These are phyloP conservation scores for Clitocybe nebularis DNA, from an alignment of 1,284 basidiomycete genomes.

Conservation along the genomic window DNA sequence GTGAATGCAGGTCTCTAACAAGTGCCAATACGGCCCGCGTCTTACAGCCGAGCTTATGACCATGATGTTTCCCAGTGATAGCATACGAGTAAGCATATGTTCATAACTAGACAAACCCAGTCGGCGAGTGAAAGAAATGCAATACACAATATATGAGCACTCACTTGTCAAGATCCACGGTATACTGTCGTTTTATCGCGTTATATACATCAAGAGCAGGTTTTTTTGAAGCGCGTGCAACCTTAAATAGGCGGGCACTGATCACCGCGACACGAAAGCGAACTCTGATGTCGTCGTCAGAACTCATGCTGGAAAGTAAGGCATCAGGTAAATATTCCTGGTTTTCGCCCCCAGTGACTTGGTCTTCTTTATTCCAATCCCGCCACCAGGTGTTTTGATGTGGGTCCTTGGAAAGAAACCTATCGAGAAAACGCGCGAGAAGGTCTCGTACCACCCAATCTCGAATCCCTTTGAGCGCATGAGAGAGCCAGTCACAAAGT, in stretches of 20 bases:
- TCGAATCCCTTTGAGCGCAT: constrained; percentile 37
- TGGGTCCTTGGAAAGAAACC: constrained; percentile 62
- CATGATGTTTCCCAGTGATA: constrained; percentile 83
- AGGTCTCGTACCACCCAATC: constrained; percentile 72
- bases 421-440: constrained; percentile 62
- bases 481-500: constrained; percentile 54
- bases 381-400: constrained; percentile 47
- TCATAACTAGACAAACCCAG: constrained; percentile 53
- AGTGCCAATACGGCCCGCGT: constrained; percentile 85
- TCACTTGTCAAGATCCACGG: constrained; percentile 43
- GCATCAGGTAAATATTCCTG: constrained; percentile 32
- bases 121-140: constrained; percentile 1
- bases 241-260: constrained; percentile 57
- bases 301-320: constrained; percentile 50
- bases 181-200: constrained; percentile 39
- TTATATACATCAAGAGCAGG: constrained; percentile 40
- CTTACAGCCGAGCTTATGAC: constrained; percentile 77
- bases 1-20: constrained; percentile 68
- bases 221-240: constrained; percentile 26
- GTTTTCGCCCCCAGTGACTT: constrained; percentile 29
- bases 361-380: constrained; percentile 20
- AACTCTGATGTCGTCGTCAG: constrained; percentile 82
- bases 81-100: constrained; percentile 72
- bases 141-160: constrained; percentile 20
- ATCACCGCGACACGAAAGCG: constrained; percentile 73